phyloP scores from a whole-genome alignment of 1,139 yeast genomes.

The Pichiaceae sp. region DNA sequence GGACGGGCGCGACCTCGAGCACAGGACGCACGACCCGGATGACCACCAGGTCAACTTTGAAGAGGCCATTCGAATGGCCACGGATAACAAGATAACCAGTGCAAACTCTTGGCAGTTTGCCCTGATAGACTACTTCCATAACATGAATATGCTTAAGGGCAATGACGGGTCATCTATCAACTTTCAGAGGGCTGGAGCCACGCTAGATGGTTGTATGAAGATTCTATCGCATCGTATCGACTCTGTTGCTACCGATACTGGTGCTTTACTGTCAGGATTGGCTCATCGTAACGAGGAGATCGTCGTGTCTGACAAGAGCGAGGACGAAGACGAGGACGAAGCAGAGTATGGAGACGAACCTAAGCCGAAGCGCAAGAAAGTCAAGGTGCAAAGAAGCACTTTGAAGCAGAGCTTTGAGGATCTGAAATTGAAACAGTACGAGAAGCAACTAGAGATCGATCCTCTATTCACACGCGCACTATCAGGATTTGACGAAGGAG shows the following conservation, averaged over 20 bases:
- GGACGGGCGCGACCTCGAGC: too few species aligned
- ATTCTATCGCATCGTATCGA: constrained; percentile 80
- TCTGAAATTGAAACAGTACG: constrained; percentile 61
- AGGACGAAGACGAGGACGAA: constrained; percentile 22
- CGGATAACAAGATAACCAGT: constrained; percentile 70
- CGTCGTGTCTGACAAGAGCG: constrained; percentile 10
- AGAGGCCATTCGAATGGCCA: constrained; percentile 86
- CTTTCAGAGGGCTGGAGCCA: constrained; percentile 70
- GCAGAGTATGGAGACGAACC: constrained; percentile 23
- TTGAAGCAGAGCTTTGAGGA: constrained; percentile 53
- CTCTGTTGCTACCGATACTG: constrained; percentile 82
- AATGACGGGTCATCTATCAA: constrained; percentile 47
- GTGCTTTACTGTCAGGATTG: constrained; percentile 70
- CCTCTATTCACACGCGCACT: constrained; percentile 84
- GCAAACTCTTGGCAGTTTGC: constrained; percentile 78
- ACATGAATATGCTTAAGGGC: constrained; percentile 46
- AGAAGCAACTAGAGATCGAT: constrained; percentile 73
- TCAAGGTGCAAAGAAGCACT: constrained; percentile 21
- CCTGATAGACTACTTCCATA: constrained; percentile 77
- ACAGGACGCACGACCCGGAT: too few species aligned
- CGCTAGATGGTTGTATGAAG: constrained; percentile 77
- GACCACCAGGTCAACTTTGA: constrained; percentile 54
- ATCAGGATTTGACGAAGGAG: constrained; percentile 93
- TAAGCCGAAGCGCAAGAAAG: background rate
- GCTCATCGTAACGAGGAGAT: constrained; percentile 5